phyloP scores from a whole-genome alignment of 805 yeast species.

The Debaryomyces maramus region DNA sequence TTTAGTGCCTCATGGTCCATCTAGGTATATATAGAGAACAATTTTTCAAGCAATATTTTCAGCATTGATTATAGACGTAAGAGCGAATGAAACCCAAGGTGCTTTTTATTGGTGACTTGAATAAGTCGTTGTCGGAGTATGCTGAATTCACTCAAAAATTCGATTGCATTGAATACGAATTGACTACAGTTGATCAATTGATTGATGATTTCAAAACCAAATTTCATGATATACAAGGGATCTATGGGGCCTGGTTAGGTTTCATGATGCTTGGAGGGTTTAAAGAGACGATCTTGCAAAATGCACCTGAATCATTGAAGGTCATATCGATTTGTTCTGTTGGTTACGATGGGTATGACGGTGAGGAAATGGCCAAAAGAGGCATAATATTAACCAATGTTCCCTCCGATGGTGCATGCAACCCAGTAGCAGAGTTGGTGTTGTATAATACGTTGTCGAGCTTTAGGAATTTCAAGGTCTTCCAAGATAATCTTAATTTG shows the following conservation, averaged over 20 bases:
- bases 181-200: conserved; percentile 45
- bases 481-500: conserved; percentile 42
- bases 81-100: conserved; percentile 37
- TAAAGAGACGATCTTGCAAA: conserved; percentile 39
- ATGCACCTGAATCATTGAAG: conserved; percentile 47
- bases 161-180: conserved; percentile 38
- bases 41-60: no score
- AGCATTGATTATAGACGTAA: no score
- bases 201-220: conserved; percentile 38
- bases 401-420: conserved; percentile 54
- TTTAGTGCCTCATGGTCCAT: not conserved
- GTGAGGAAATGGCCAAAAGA: conserved; percentile 34
- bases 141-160: conserved; percentile 35
- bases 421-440: conserved; percentile 74
- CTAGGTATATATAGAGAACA: no score
- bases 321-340: conserved; percentile 56
- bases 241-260: conserved; percentile 63
- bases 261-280: conserved; percentile 54
- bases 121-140: conserved; percentile 48
- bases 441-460: conserved; percentile 56
- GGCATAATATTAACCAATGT: conserved; percentile 62
- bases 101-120: conserved; percentile 52
- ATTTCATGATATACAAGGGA: conserved; percentile 47
- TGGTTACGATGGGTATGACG: conserved; percentile 55
- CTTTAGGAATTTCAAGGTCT: conserved; percentile 56